Percentiles rank a stretch among this genome's conserved stretches.
Conservation (phyloP, 345 rosid genomes). For the Limnanthes douglasii region DNA sequence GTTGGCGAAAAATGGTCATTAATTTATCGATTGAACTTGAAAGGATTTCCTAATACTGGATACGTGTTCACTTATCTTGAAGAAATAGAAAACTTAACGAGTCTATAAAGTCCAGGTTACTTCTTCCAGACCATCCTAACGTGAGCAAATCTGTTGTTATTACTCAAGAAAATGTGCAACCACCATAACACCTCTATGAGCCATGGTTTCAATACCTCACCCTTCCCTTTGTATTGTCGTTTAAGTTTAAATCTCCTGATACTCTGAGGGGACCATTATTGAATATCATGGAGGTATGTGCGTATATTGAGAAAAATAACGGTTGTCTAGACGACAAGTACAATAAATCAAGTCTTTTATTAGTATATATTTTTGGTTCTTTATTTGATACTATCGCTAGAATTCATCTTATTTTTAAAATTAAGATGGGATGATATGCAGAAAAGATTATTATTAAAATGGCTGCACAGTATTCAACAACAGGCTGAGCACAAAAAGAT, state of each 20-base stretch:
- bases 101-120: constrained; percentile 76
- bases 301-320: constrained; percentile 50
- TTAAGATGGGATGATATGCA: constrained; percentile 22
- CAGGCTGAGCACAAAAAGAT: constrained; percentile 84
- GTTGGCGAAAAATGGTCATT: constrained; percentile 83
- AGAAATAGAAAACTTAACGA: constrained; percentile 80
- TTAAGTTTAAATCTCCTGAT: constrained; percentile 67
- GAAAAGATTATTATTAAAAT: constrained; percentile 40
- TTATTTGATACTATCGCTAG: not conserved
- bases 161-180: constrained; percentile 82
- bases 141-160: constrained; percentile 67
- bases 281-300: constrained; percentile 86
- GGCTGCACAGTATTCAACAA: constrained; percentile 31
- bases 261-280: constrained; percentile 83
- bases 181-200: constrained; percentile 58
- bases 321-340: constrained; percentile 72
- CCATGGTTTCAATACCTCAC: constrained; percentile 67
- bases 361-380: not conserved
- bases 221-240: constrained; percentile 78
- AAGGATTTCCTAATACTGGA: constrained; percentile 88
- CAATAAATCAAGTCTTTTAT: not conserved
- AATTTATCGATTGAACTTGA: constrained; percentile 75
- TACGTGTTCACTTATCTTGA: constrained; percentile 86
- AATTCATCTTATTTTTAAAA: not conserved
- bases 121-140: constrained; percentile 58